Conservation (phyloP, 352 stramenopile genomes). For the Phytophthora fragariaefolia region DNA sequence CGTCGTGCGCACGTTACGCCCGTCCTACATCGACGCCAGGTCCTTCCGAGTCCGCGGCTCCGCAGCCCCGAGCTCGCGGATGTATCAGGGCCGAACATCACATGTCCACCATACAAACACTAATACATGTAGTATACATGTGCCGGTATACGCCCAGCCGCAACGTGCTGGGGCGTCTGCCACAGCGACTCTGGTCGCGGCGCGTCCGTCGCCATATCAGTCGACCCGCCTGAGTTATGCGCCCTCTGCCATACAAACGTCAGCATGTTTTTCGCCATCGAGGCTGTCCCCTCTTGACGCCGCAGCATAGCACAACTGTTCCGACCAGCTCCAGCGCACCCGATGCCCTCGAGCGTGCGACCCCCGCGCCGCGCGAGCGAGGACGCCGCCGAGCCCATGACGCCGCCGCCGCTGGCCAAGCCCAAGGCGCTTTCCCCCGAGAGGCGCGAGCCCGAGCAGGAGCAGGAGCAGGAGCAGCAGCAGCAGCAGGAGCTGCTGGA, state of each 20-base stretch:
- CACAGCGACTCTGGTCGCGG: too few relatives aligned
- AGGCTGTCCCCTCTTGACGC: slow-evolving; percentile 4
- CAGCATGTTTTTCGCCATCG: slow-evolving; percentile 5
- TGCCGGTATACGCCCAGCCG: too few relatives aligned
- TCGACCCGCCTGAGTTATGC: slow-evolving; percentile 6
- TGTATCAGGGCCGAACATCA: slow-evolving; percentile 24
- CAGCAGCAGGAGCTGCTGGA: too few relatives aligned
- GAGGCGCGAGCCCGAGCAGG: slow-evolving; percentile 31
- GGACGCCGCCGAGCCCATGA: slow-evolving; percentile 22
- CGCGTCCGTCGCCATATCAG: slow-evolving; percentile 20
- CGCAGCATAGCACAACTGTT: neutral
- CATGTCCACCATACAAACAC: neutral
- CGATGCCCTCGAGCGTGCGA: slow-evolving; percentile 31
- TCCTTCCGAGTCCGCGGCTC: slow-evolving; percentile 20
- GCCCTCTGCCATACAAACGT: slow-evolving; percentile 27
- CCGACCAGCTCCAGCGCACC: neutral
- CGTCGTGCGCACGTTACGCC: slow-evolving; percentile 13
- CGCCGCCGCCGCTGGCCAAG: slow-evolving; percentile 1
- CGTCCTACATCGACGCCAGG: slow-evolving; percentile 16
- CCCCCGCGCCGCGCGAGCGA: slow-evolving; percentile 19
- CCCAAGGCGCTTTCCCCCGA: slow-evolving; percentile 28
- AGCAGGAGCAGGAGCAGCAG: slow-evolving; percentile 18
- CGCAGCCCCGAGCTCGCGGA: slow-evolving; percentile 7
- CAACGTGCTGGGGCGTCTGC: too few relatives aligned
- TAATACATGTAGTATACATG: neutral